phyloP scores from a whole-genome alignment of 2,329 filamentous ascomycete species.

The Penicillium sp. region DNA sequence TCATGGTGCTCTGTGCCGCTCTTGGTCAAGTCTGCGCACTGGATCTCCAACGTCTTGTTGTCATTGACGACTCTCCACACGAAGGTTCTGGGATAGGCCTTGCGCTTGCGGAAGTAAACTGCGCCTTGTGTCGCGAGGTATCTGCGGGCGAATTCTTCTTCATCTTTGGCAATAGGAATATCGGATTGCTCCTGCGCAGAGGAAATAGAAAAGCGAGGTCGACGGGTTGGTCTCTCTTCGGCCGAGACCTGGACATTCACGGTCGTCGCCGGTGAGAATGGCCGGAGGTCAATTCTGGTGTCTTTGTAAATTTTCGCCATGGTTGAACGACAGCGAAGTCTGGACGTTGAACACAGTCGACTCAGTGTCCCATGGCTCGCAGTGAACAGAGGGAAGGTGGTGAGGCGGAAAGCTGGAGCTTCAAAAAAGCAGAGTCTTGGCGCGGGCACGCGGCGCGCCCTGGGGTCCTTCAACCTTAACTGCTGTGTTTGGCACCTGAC shows the following conservation, averaged over 20 bases:
- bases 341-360: slow-evolving; percentile 12
- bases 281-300: slow-evolving; percentile 76
- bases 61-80: slow-evolving; percentile 85
- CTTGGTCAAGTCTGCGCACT: slow-evolving; percentile 73
- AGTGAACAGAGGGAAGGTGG: slow-evolving; percentile 17
- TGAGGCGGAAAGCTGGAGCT: slow-evolving; percentile 28
- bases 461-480: not conserved
- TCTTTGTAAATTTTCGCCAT: slow-evolving; percentile 79
- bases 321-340: slow-evolving; percentile 24
- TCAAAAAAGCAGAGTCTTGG: slow-evolving; percentile 36
- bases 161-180: slow-evolving; percentile 52
- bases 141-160: slow-evolving; percentile 60
- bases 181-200: slow-evolving; percentile 36
- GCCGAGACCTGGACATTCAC: slow-evolving; percentile 63
- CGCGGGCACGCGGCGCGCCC: slow-evolving; percentile 10
- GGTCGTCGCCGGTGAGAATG: slow-evolving; percentile 60
- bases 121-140: slow-evolving; percentile 73
- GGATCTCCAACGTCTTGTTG: slow-evolving; percentile 72
- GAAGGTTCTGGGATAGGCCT: slow-evolving; percentile 73
- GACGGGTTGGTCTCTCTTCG: slow-evolving; percentile 42
- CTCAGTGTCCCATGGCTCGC: slow-evolving; percentile 31
- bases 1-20: slow-evolving; percentile 57
- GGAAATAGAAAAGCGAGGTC: slow-evolving; percentile 42
- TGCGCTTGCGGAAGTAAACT: slow-evolving; percentile 74
- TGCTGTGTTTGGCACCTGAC: not conserved